Evolutionary conservation across 805 yeast species (phyloP).

Genomic region (Saccharomycopsis fodiens): DNA sequence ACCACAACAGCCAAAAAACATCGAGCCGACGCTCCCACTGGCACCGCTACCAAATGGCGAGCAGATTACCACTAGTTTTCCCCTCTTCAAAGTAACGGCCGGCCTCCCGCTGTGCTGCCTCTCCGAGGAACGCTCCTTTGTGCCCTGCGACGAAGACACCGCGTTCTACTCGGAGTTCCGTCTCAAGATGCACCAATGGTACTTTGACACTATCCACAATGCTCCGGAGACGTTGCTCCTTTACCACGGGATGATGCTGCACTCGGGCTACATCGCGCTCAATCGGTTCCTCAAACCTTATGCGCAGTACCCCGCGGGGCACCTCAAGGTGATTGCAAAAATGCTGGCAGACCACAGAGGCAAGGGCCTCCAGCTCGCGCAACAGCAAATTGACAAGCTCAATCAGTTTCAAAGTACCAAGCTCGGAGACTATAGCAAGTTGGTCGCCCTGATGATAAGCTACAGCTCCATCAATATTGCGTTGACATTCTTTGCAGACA

Average conservation of each 20-base stretch:
- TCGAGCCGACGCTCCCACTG: background rate
- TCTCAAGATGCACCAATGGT: conserved; percentile 5
- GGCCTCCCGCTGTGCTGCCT: background rate
- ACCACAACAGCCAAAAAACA: background rate
- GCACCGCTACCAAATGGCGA: background rate
- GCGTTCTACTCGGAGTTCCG: background rate
- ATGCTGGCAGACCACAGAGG: background rate
- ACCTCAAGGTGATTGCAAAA: background rate
- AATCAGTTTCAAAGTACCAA: background rate
- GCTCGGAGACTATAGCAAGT: background rate
- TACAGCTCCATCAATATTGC: conserved; percentile 8
- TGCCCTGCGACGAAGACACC: conserved; percentile 6
- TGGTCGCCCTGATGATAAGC: background rate
- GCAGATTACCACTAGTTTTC: background rate
- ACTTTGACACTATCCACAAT: background rate
- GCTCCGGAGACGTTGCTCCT: background rate
- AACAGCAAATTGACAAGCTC: conserved; percentile 1
- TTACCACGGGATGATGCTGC: conserved; percentile 6
- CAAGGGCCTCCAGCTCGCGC: background rate
- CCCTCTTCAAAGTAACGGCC: background rate
- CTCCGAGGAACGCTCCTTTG: background rate
- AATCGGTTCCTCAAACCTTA: conserved; percentile 1
- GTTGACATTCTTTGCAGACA: conserved; percentile 4
- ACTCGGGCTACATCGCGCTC: conserved; percentile 4
- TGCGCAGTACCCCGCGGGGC: background rate